Percentiles rank a stretch among this genome's conserved stretches.
phyloP scores from a whole-genome alignment of 306 rosid species.

The Fragaria iinumae region DNA sequence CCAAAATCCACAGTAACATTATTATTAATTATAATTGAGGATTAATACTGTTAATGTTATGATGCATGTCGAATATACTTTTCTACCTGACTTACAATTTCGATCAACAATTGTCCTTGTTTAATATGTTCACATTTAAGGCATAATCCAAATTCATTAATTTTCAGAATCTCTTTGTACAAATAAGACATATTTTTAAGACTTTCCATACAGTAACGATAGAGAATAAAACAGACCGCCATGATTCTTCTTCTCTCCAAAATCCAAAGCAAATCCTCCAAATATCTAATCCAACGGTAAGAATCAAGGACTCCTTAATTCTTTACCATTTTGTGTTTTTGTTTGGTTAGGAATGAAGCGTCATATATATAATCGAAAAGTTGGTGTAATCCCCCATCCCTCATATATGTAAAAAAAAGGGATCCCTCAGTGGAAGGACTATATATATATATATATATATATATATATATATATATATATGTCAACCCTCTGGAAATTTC shows the following conservation, averaged over 20 bases:
- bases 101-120: no score
- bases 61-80: background rate
- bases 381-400: no score
- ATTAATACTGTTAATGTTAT: background rate
- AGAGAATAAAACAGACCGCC: background rate
- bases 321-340: slow-evolving; percentile 9
- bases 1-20: background rate
- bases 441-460: no score
- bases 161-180: background rate
- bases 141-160: background rate
- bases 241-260: background rate
- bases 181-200: no score
- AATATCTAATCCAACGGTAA: background rate
- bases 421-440: no score
- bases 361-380: background rate
- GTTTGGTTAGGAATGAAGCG: background rate
- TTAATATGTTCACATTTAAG: background rate
- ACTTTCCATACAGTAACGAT: background rate
- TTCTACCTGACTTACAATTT: background rate
- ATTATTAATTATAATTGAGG: no score
- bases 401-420: no score
- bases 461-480: background rate
- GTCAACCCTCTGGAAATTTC: background rate
- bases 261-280: background rate
- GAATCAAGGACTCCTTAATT: slow-evolving; percentile 1